Base-by-base conservation (phyloP, 2,329 filamentous ascomycete genomes). In the Scleromitrula shiraiana region DNA sequence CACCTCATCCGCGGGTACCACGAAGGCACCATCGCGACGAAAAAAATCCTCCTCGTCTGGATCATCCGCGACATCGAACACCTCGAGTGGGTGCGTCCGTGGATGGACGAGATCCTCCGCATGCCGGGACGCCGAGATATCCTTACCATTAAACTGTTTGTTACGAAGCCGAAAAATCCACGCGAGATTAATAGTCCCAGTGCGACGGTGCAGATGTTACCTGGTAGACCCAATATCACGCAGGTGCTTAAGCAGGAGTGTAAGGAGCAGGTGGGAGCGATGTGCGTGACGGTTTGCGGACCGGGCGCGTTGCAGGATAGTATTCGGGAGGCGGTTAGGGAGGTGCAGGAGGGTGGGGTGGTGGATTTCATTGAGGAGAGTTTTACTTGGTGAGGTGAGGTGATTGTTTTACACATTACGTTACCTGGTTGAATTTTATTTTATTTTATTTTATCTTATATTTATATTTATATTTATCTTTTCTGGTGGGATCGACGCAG, bases 1-100 rank as follows among this genome's bases (percentile, higher is more conserved):
- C 83, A 93, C 43, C 72, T 91, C 4, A 76, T 91, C 50, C 70
- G 80, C 46, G 84, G 84, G 4, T 84, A 77, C 65, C 78, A 80
- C 46, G 71, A 78, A 1, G 78, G 80, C 50, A 89, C 82, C 1
- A 81, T 89, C 30, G 89, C 91, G 4, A 88, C 88, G 3, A 83
- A 89, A 43, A 81, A 83, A 33, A 70, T 97, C 39, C 87, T 84
- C 1, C 79, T 97, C 7, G 80, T 96, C 51, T 97, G 93, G 93
- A 83, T 95, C 61, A 85, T 97, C 55, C 88, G 93, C 53, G 88
- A 89, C 47, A 84, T 85, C 30, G 85, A 95, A 61, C 83, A 91
- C 49, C 77, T 97, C 7, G 88, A 95, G 65, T 97, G 93, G 91
- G 86, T 95, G 50, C 80, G 88, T 7, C 87, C 88, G 5, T 97